These are phyloP conservation scores for Priceomyces haplophilus DNA, from an alignment of 805 yeast species.

Conservation along the genomic window DNA sequence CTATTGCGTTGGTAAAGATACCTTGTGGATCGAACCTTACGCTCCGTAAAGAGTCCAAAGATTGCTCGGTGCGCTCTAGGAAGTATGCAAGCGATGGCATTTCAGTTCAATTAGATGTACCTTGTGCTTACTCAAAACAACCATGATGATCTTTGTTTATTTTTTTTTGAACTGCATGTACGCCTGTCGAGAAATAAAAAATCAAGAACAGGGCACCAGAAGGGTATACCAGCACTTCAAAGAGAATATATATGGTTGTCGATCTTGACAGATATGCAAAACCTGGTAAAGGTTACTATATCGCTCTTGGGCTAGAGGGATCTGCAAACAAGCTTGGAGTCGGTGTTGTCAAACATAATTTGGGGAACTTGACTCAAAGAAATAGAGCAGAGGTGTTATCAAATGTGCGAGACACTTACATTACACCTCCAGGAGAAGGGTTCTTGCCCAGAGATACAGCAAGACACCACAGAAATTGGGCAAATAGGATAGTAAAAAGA, in stretches of 20 bases:
- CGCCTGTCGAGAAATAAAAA: no score
- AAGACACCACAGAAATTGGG: slow-evolving; percentile 94
- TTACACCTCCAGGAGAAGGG: slow-evolving; percentile 98
- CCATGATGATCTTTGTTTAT: not conserved
- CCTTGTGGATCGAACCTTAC: slow-evolving; percentile 57
- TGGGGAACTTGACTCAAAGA: slow-evolving; percentile 52
- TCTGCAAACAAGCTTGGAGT: slow-evolving; percentile 96
- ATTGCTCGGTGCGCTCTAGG: slow-evolving; percentile 33
- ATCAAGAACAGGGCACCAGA: no score
- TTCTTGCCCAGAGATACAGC: slow-evolving; percentile 96
- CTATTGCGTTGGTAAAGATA: slow-evolving; percentile 61
- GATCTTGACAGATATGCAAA: slow-evolving; percentile 45
- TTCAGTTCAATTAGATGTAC: not conserved
- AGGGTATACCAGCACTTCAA: no score
- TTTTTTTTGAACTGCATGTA: slow-evolving; percentile 5
- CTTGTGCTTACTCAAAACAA: not conserved
- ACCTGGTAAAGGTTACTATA: slow-evolving; percentile 48
- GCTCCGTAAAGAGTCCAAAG: slow-evolving; percentile 38
- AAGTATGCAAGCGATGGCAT: slow-evolving; percentile 23
- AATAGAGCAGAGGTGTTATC: slow-evolving; percentile 75
- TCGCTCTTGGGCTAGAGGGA: slow-evolving; percentile 93
- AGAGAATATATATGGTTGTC: slow-evolving; percentile 36
- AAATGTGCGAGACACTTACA: slow-evolving; percentile 92
- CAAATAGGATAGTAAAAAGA: slow-evolving; percentile 64
- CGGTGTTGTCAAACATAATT: slow-evolving; percentile 77